phyloP scores from a whole-genome alignment of 2,329 filamentous ascomycete genomes.

The Aureobasidium leucospermi region DNA sequence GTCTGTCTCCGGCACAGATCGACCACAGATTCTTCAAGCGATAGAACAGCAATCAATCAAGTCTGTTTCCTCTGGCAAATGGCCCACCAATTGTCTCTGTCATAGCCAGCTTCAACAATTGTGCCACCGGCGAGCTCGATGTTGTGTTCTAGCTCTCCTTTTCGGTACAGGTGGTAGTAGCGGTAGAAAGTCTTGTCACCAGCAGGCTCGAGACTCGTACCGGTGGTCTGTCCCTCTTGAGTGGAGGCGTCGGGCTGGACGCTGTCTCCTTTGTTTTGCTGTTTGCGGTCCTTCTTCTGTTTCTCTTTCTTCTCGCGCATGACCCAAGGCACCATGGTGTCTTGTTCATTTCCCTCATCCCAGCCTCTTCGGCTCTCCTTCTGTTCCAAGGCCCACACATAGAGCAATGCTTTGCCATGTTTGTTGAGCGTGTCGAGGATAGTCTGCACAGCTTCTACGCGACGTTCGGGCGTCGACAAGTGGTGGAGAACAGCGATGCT shows the following conservation, averaged over 20 bases:
- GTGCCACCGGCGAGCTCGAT: constrained; percentile 65
- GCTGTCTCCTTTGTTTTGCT: constrained; percentile 24
- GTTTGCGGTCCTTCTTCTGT: constrained; percentile 21
- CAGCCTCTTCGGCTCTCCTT: constrained; percentile 78
- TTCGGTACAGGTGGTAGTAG: constrained; percentile 88
- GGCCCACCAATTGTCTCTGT: constrained; percentile 98
- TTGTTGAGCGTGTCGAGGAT: constrained; percentile 60
- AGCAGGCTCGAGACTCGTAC: neutral
- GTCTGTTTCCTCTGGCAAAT: constrained; percentile 39
- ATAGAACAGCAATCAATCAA: constrained; percentile 9
- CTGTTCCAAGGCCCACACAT: constrained; percentile 96
- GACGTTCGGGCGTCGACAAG: constrained; percentile 67
- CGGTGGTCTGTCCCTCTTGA: constrained; percentile 23
- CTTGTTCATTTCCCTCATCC: constrained; percentile 76
- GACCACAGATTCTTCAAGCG: constrained; percentile 13
- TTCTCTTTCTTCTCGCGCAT: constrained; percentile 40
- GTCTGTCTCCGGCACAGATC: constrained; percentile 13
- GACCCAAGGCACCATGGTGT: constrained; percentile 95
- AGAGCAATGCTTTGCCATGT: constrained; percentile 66
- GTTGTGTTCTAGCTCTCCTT: constrained; percentile 80
- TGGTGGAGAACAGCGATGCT: constrained; percentile 94
- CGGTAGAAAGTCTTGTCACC: constrained; percentile 63
- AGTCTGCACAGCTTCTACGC: constrained; percentile 62
- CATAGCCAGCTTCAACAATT: constrained; percentile 77
- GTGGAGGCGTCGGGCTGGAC: constrained; percentile 22